Conservation (phyloP, 2,329 filamentous ascomycete species). For the Ceratocystis lukuohia region DNA sequence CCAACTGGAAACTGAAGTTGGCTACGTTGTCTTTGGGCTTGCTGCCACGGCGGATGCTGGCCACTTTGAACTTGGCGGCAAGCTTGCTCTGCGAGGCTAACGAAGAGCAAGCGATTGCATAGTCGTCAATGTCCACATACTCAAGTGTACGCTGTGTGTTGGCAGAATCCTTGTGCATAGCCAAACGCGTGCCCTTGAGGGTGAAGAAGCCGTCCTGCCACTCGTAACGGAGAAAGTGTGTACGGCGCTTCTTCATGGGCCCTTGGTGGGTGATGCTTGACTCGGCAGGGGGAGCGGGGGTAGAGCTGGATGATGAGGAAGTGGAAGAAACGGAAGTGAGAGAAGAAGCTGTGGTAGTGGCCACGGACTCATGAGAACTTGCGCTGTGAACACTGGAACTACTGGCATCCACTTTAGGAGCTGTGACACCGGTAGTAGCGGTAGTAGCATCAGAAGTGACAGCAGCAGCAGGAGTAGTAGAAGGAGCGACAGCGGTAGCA, state of each 20-base stretch:
- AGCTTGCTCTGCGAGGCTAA: conserved; percentile 67
- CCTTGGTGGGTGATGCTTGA: conserved; percentile 59
- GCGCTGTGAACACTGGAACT: neutral
- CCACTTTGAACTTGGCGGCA: conserved; percentile 71
- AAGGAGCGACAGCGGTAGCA: neutral
- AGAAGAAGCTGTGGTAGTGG: neutral
- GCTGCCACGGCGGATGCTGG: conserved; percentile 45
- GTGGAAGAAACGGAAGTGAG: conserved; percentile 29
- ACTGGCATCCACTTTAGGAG: neutral
- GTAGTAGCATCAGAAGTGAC: neutral
- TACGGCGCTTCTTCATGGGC: conserved; percentile 90
- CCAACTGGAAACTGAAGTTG: conserved; percentile 74
- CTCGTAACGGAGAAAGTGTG: conserved; percentile 75
- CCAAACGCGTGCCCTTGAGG: conserved; percentile 59
- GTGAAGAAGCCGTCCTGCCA: conserved; percentile 90
- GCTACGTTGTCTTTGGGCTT: conserved; percentile 43
- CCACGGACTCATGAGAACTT: neutral
- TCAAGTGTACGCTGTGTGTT: conserved; percentile 49
- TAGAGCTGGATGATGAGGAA: conserved; percentile 42
- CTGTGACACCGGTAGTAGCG: neutral
- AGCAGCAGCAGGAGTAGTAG: neutral
- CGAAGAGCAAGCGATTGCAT: conserved; percentile 72
- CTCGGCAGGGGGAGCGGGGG: conserved; percentile 29
- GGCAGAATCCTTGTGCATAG: conserved; percentile 56
- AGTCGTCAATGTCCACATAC: conserved; percentile 78